phyloP scores from a whole-genome alignment of 257 asterid genomes.

The Fraxinus cuspidata region DNA sequence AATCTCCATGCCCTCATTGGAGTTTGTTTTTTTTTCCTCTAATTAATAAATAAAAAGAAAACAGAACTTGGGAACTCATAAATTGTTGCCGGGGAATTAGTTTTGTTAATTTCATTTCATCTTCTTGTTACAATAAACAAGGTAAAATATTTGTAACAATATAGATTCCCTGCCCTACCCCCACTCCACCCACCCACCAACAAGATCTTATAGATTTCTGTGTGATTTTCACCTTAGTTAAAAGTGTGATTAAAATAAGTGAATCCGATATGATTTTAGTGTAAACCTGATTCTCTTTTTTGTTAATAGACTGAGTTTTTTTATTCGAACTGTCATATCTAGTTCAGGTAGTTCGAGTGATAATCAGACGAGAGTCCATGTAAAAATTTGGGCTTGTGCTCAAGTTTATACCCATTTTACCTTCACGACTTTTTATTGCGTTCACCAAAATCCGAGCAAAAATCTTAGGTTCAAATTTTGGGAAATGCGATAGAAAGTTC shows the following conservation, averaged over 20 bases:
- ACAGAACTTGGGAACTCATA: constrained; percentile 14
- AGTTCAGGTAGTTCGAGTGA: neutral
- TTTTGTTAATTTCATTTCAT: neutral
- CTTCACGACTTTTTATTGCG: too few species aligned
- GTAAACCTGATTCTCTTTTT: neutral
- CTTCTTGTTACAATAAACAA: neutral
- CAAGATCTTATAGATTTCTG: constrained; percentile 39
- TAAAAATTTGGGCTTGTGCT: too few species aligned
- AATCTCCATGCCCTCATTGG: constrained; percentile 40
- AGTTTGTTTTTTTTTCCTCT: constrained; percentile 29
- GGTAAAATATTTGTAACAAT: neutral
- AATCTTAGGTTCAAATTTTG: too few species aligned
- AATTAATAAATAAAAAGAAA: neutral
- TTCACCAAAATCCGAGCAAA: too few species aligned
- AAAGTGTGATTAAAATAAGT: neutral
- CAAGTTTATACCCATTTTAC: too few species aligned
- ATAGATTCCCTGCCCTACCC: neutral
- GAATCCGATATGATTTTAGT: neutral
- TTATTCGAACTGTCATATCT: neutral
- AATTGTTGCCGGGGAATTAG: neutral
- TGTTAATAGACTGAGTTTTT: neutral
- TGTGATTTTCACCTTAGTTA: constrained; percentile 11
- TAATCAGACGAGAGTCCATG: too few species aligned
- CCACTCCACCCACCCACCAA: neutral
- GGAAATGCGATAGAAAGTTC: too few species aligned